Evolutionary conservation across 1,284 basidiomycete genomes (phyloP).

Genomic region (Meira nashicola): DNA sequence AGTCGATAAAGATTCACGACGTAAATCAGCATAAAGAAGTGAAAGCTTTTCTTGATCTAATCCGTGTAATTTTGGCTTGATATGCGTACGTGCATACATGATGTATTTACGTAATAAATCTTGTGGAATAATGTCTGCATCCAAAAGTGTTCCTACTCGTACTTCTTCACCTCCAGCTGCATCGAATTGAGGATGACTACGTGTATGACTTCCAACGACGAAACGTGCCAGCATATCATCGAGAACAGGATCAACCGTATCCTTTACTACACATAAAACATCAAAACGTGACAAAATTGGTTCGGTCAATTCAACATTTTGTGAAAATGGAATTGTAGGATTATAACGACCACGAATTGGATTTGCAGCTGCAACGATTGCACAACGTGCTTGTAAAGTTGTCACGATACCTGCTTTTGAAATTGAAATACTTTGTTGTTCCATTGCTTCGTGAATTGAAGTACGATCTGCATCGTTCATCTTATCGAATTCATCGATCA

Average conservation of each 20-base stretch:
- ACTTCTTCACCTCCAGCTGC: conserved; percentile 71
- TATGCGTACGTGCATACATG: conserved; percentile 93
- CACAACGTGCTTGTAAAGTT: conserved; percentile 90
- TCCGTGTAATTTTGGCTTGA: conserved; percentile 85
- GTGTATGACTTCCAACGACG: conserved; percentile 89
- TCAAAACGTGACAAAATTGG: conserved; percentile 99
- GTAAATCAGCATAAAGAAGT: conserved; percentile 90
- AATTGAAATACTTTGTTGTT: conserved; percentile 99
- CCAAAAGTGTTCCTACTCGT: conserved; percentile 78
- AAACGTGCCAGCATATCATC: conserved; percentile 95
- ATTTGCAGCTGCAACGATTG: conserved; percentile 95
- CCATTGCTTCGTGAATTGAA: conserved; percentile 99
- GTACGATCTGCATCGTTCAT: conserved; percentile 90
- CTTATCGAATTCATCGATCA: conserved; percentile 99
- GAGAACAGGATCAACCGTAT: conserved; percentile 90
- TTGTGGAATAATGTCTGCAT: conserved; percentile 81
- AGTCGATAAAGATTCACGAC: conserved; percentile 90
- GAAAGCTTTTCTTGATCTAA: conserved; percentile 94
- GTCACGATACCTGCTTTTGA: conserved; percentile 98
- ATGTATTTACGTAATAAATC: conserved; percentile 97
- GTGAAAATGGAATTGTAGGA: conserved; percentile 67
- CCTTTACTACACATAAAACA: conserved; percentile 95
- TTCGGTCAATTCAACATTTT: conserved; percentile 97
- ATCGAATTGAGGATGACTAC: conserved; percentile 90
- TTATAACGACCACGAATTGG: conserved; percentile 69